These are phyloP conservation scores for Posidonia australis DNA, from an alignment of 106 monocot genomes.

Conservation along the genomic window DNA sequence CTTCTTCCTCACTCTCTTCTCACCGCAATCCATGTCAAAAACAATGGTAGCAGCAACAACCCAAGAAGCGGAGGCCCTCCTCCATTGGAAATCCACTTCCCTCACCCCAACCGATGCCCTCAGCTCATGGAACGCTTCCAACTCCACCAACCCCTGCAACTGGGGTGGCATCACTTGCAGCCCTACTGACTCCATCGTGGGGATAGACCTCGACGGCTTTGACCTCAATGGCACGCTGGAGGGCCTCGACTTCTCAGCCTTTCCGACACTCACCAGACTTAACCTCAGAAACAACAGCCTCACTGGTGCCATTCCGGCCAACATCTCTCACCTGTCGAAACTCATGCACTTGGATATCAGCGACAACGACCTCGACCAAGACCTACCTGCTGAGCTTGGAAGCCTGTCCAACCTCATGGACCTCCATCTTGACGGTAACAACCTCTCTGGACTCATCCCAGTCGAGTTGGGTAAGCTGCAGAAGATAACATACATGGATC, in stretches of 20 bases:
- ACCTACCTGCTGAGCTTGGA: too few species aligned
- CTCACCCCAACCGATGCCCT: not conserved
- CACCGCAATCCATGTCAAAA: not conserved
- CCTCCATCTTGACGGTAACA: slow-evolving; percentile 32
- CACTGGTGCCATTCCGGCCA: not conserved
- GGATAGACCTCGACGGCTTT: not conserved
- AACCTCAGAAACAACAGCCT: slow-evolving; percentile 3
- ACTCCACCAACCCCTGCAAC: not conserved
- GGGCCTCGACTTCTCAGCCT: slow-evolving; percentile 7
- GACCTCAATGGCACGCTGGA: not conserved
- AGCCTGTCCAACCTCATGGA: slow-evolving; percentile 10
- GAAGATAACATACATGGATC: too few species aligned
- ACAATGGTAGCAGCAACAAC: not conserved
- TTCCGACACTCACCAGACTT: not conserved
- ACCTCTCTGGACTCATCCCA: slow-evolving; percentile 27
- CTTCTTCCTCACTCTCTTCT: not conserved
- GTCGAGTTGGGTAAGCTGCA: too few species aligned
- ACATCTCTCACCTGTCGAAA: slow-evolving; percentile 2
- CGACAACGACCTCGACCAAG: slow-evolving; percentile 21
- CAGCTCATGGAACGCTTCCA: not conserved
- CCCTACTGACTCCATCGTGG: not conserved
- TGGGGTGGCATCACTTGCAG: slow-evolving; percentile 3
- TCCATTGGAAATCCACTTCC: too few species aligned
- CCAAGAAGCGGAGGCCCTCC: too few species aligned
- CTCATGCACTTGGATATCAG: slow-evolving; percentile 29